A percentile compares a stretch with the other conserved stretches of the same genome.
Conservation (phyloP, 495 filamentous ascomycete species). For the Mytilinidion resinicola region DNA sequence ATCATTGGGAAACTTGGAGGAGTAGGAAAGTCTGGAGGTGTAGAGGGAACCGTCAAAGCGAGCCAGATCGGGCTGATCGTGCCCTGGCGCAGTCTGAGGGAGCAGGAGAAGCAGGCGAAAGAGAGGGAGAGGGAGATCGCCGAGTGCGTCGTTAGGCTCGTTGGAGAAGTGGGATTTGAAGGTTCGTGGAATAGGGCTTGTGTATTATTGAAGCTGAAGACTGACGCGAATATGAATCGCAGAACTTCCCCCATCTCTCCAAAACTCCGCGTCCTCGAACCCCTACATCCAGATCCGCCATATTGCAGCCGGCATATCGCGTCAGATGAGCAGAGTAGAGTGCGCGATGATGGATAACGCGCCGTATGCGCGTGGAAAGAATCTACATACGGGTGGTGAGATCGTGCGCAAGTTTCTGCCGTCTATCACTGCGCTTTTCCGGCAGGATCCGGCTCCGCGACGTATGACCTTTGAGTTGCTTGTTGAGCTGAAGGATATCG, state of each 20-base stretch:
- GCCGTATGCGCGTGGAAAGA: slow-evolving; percentile 14
- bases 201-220: too few relatives aligned
- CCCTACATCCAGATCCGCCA: slow-evolving; percentile 21
- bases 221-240: neutral
- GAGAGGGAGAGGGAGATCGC: slow-evolving; percentile 22
- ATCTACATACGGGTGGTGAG: slow-evolving; percentile 22
- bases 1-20: neutral
- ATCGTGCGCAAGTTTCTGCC: slow-evolving; percentile 16
- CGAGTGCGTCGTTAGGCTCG: slow-evolving; percentile 15
- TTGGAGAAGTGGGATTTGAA: slow-evolving; percentile 16
- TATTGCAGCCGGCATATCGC: slow-evolving; percentile 14
- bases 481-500: slow-evolving; percentile 19
- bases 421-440: slow-evolving; percentile 12
- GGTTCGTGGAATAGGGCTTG: too few relatives aligned
- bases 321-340: slow-evolving; percentile 17
- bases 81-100: slow-evolving; percentile 20
- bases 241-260: slow-evolving; percentile 15
- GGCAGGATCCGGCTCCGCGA: slow-evolving; percentile 9
- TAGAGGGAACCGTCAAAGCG: neutral
- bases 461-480: slow-evolving; percentile 21
- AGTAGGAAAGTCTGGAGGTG: neutral
- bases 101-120: slow-evolving; percentile 13
- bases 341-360: slow-evolving; percentile 20
- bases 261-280: slow-evolving; percentile 10
- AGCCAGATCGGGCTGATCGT: slow-evolving; percentile 20